Evolutionary conservation across 176 grass and related monocot genomes (phyloP).

Genomic region (Tuctoria greenei): DNA sequence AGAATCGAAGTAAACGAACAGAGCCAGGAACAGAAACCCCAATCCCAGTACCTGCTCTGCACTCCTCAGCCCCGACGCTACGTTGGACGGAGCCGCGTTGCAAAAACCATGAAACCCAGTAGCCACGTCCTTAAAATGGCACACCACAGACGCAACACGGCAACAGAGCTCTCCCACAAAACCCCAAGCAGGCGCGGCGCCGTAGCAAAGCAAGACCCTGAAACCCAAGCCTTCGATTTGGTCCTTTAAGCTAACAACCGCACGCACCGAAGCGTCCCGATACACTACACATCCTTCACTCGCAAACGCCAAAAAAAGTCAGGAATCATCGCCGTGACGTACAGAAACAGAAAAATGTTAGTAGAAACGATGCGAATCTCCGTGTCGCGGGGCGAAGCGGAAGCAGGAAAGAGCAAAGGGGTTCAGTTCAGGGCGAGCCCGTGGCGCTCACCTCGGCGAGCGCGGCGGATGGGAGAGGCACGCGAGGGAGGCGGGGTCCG

Average conservation of each 20-base stretch:
- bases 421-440: background rate
- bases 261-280: background rate
- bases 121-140: background rate
- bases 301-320: background rate
- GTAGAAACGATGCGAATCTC: background rate
- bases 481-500: conserved; percentile 16
- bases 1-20: conserved; percentile 15
- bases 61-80: background rate
- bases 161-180: background rate
- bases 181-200: background rate
- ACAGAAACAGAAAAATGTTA: background rate
- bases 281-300: background rate
- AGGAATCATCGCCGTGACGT: background rate
- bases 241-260: background rate
- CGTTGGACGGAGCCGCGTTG: background rate
- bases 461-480: background rate
- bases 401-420: background rate
- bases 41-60: background rate
- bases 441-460: conserved; percentile 45
- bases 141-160: background rate
- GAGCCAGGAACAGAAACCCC: background rate
- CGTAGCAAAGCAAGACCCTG: no score
- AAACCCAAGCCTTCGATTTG: background rate
- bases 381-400: background rate
- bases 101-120: conserved; percentile 11